phyloP scores from a whole-genome alignment of 164 flowering plant genomes.

The Umbilicus rupestris region DNA sequence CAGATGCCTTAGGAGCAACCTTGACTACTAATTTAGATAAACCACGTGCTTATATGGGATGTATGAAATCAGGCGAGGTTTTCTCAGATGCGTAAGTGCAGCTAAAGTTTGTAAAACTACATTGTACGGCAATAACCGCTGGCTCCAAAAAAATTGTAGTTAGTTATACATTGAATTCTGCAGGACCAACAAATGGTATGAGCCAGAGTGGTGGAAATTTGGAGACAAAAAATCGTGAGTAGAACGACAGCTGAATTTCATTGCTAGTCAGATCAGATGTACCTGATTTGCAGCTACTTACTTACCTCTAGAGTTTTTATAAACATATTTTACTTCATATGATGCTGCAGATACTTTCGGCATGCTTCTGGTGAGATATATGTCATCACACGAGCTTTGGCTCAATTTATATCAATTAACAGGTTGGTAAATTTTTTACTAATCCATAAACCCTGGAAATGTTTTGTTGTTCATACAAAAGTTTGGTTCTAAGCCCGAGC shows the following conservation, averaged over 20 bases:
- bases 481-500: background rate
- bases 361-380: slow-evolving; percentile 94
- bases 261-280: too few relatives aligned
- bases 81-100: slow-evolving; percentile 54
- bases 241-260: background rate
- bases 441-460: background rate
- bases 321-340: background rate
- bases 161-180: background rate
- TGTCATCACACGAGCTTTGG: slow-evolving; percentile 77
- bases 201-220: slow-evolving; percentile 99
- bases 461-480: too few relatives aligned
- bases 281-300: too few relatives aligned
- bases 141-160: background rate
- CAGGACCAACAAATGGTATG: slow-evolving; percentile 91
- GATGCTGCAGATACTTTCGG: slow-evolving; percentile 59
- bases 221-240: slow-evolving; percentile 94
- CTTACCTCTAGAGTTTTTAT: background rate
- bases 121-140: background rate
- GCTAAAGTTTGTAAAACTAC: background rate
- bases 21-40: slow-evolving; percentile 64
- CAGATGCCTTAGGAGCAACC: slow-evolving; percentile 70
- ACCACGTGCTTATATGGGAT: slow-evolving; percentile 83
- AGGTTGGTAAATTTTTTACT: slow-evolving; percentile 30
- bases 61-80: slow-evolving; percentile 89
- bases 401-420: slow-evolving; percentile 79